A percentile compares a stretch with the other conserved stretches of the same genome.
Evolutionary conservation across 1,139 yeast species (phyloP).

Genomic region (Blastobotrys proliferans): DNA sequence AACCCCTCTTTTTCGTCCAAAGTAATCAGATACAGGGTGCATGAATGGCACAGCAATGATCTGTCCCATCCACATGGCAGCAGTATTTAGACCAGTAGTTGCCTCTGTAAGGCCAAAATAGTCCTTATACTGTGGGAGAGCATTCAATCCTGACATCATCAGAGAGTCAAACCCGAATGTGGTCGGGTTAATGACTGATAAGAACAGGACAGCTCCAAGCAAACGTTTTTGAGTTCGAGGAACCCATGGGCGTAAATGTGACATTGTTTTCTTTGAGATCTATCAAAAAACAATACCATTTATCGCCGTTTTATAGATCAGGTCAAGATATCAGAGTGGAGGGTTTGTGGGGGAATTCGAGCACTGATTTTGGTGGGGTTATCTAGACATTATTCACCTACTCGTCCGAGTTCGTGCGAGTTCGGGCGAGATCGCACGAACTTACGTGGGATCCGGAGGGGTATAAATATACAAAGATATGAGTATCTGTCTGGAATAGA

Average conservation of each 20-base stretch:
- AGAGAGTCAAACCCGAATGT: constrained; percentile 12
- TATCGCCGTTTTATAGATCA: not conserved
- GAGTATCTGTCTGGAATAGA: not conserved
- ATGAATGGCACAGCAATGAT: constrained; percentile 12
- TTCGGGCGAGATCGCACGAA: constrained; percentile 5
- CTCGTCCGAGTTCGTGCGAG: constrained; percentile 2
- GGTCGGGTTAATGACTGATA: constrained; percentile 3
- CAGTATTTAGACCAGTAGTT: constrained; percentile 2
- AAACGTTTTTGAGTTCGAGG: constrained; percentile 1
- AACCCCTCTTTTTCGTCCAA: constrained; percentile 39
- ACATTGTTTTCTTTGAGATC: not conserved
- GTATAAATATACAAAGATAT: not conserved
- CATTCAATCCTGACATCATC: constrained; percentile 12
- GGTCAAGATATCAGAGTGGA: not conserved
- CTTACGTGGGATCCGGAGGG: not conserved
- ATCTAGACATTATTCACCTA: too few relatives aligned
- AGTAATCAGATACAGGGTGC: constrained; percentile 26
- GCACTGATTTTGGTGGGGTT: not conserved
- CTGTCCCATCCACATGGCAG: constrained; percentile 16
- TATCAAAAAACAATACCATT: not conserved
- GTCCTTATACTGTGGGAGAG: constrained; percentile 10
- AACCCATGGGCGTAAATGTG: not conserved
- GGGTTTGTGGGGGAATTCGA: constrained; percentile 1
- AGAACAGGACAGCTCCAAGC: not conserved
- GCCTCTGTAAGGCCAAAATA: constrained; percentile 10